Evolutionary conservation across 495 filamentous ascomycete species (phyloP), one percentile per base, ranked within the genome.

Genomic region (Saxophila tyrrhenica): DNA sequence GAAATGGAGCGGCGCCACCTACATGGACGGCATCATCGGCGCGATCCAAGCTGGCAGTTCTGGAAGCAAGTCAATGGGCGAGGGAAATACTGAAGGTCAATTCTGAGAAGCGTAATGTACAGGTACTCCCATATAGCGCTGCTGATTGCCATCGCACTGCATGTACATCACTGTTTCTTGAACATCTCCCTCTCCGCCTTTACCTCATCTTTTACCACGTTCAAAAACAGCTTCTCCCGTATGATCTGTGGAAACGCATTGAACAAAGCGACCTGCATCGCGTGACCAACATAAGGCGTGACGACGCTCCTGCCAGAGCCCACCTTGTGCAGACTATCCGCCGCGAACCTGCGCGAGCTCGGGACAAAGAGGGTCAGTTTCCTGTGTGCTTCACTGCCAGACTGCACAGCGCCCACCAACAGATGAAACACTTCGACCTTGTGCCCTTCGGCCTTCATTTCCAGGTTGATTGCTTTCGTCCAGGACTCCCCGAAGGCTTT

Each of bases 1-100:
- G 75, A 95, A 94, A 64, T 98, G 92, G 91, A 95, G 89, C 62
- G 92, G 92, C 11, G 92, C 92, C 0, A 74, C 73, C 17, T 95
- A 95, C 65, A 83, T 97, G 54, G 92, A 98, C 71, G 91, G 89
- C 1, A 92, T 98, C 32, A 62, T 98, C 29, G 90, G 91, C 1
- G 81, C 85, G 1, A 91, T 97, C 57, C 87, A 94, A 71, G 95
- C 86, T 63, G 90, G 92, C 13, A 95, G 86, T 67, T 62, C 60
- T 62, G 55, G 67, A 1, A 70, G 64, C 32, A 64, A 62, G 63
- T 66, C 64, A 53, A 72, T 77, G 65, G 74, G 74, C 2, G 70
- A 69, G 49, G 74, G 74, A 42, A 74, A 72, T 53, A 77, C 74
- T 25, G 74, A 77, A 60, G 59, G 59, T 17, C 41, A 44, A 44